Evolutionary conservation across 2,329 filamentous ascomycete genomes (phyloP).

Genomic region (Claviceps sp.): DNA sequence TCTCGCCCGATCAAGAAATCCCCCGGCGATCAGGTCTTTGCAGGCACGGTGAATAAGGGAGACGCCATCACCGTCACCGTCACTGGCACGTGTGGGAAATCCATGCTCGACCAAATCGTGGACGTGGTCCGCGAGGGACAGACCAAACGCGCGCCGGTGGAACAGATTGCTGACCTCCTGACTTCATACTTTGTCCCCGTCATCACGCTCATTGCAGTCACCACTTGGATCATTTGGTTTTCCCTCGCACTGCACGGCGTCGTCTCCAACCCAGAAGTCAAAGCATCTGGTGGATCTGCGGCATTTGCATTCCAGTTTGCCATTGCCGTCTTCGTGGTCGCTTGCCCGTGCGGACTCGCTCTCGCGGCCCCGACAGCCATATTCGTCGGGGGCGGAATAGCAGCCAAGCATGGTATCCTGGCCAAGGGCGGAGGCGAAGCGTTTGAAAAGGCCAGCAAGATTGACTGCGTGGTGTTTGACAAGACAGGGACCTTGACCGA

Average conservation of each 20-base stretch:
- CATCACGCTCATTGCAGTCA: constrained; percentile 53
- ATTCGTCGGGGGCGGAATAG: constrained; percentile 69
- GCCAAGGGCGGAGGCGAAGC: constrained; percentile 77
- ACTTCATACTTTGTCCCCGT: constrained; percentile 68
- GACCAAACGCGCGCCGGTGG: constrained; percentile 60
- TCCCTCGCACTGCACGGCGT: constrained; percentile 43
- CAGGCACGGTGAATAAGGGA: constrained; percentile 63
- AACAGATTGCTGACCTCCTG: constrained; percentile 58
- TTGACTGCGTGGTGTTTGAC: constrained; percentile 74
- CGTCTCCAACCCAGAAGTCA: constrained; percentile 43
- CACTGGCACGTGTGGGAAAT: constrained; percentile 51
- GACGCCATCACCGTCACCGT: constrained; percentile 48
- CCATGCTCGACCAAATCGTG: constrained; percentile 72
- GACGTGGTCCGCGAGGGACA: constrained; percentile 66
- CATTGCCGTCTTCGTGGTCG: constrained; percentile 76
- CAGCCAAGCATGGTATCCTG: constrained; percentile 66
- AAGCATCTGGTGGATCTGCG: constrained; percentile 49
- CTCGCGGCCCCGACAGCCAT: constrained; percentile 78
- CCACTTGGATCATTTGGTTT: constrained; percentile 63
- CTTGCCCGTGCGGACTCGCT: constrained; percentile 72
- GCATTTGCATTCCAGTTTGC: constrained; percentile 70
- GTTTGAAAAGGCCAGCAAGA: constrained; percentile 68
- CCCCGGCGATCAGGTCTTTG: constrained; percentile 50
- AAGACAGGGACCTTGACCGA: constrained; percentile 76
- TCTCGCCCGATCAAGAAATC: constrained; percentile 52